These are phyloP conservation scores for Cryptococcus deneoformans DNA, from an alignment of 1,284 basidiomycete genomes.

Conservation along the genomic window DNA sequence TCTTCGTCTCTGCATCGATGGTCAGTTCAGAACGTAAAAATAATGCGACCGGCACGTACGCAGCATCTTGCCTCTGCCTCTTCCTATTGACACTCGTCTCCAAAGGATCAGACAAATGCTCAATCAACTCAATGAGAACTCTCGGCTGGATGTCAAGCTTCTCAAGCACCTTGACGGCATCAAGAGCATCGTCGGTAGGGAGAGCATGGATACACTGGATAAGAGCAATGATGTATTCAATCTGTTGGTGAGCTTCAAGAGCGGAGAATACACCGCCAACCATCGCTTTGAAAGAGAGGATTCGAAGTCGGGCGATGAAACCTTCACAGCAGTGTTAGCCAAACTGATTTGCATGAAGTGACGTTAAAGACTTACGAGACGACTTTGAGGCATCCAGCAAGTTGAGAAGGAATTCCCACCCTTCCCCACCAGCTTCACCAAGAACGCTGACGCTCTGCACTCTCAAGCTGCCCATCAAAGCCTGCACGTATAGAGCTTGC, in stretches of 20 bases:
- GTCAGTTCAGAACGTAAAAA: neutral
- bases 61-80: conserved; percentile 29
- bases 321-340: neutral
- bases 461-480: conserved; percentile 19
- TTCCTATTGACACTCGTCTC: conserved; percentile 27
- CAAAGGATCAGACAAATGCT: conserved; percentile 29
- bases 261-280: conserved; percentile 33
- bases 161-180: conserved; percentile 23
- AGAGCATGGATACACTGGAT: conserved; percentile 33
- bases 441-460: conserved; percentile 20
- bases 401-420: conserved; percentile 24
- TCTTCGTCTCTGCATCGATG: conserved; percentile 10
- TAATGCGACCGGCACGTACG: neutral
- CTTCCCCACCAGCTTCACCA: conserved; percentile 18
- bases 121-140: conserved; percentile 24
- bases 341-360: neutral
- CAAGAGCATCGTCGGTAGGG: conserved; percentile 27
- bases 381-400: conserved; percentile 2
- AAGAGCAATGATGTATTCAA: conserved; percentile 27
- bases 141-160: conserved; percentile 24
- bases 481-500: conserved; percentile 24
- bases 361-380: neutral
- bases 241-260: conserved; percentile 23
- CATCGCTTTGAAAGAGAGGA: conserved; percentile 28
- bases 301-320: conserved; percentile 12